Evolutionary conservation across 2,329 filamentous ascomycete species (phyloP), one percentile per base, ranked within the genome.

Genomic region (Trichoderma sp.): DNA sequence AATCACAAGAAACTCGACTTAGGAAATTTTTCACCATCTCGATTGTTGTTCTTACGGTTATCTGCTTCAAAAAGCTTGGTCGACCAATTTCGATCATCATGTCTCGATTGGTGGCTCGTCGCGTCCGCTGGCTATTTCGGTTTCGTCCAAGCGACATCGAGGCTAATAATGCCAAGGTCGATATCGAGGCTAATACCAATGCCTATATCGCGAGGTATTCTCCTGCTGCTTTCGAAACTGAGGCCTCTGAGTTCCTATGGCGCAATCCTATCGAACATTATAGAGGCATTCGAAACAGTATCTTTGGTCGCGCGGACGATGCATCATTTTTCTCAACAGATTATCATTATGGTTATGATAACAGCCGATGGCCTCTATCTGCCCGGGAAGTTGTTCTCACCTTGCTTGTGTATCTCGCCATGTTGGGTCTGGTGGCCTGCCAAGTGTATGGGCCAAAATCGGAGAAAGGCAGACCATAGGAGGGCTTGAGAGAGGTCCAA

Each of bases 1-100:
- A 1, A 2, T 1, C n/a, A 20, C 43, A 1, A 0, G n/a, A 47
- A 20, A 2, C 43, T 50, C 43, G 43, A 1, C n/a, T n/a, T 1
- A 20, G 0, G 17, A 50, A 50, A 20, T 50, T 50, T 12, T 47
- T 1, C n/a, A 20, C 9, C 0, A 20, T 47, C 3, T 1, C 43
- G 2, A 0, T 1, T 47, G 0, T 47, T 9, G 43, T 50, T 50
- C n/a, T 20, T 50, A 50, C 43, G 0, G 4, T 20, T 20, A 0
- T 50, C 43, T 50, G 43, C 43, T 50, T n/a, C 17, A 50, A 50
- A 20, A 50, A 20, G 43, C 1, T 50, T 20, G 43, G 43, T 50
- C 43, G 43, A 50, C 43, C n/a, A 12, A 0, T 20, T 20, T 50
- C 43, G n/a, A 50, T 50, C 11, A 9, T 12, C n/a, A 50, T 50